phyloP scores from a whole-genome alignment of 2,329 filamentous ascomycete species.

The Pseudogymnoascus sp. region DNA sequence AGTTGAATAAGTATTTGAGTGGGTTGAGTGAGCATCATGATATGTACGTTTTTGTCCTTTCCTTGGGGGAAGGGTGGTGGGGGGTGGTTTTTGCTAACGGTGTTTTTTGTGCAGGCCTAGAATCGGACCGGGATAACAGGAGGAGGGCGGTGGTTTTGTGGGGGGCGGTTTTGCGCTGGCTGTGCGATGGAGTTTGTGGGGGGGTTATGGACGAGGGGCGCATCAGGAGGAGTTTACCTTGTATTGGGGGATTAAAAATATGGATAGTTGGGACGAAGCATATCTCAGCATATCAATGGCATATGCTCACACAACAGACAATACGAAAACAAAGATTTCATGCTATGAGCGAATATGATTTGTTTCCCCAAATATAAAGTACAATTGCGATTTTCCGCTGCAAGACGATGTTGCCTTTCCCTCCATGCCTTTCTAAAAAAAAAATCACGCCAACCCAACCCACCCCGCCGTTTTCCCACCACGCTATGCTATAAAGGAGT shows the following conservation, averaged over 20 bases:
- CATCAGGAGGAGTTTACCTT: not conserved
- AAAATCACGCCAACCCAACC: not conserved
- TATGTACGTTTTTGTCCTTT: constrained; percentile 49
- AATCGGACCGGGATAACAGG: constrained; percentile 47
- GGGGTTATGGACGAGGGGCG: not conserved
- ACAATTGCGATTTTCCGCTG: not conserved
- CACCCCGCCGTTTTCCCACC: not conserved
- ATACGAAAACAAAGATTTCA: not conserved
- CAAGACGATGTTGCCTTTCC: not conserved
- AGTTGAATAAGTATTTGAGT: constrained; percentile 88
- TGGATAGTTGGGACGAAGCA: not conserved
- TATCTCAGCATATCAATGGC: not conserved
- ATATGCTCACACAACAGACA: not conserved
- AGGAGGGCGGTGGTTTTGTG: not conserved
- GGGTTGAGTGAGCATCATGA: constrained; percentile 95
- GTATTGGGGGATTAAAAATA: not conserved
- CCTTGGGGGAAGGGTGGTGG: not conserved
- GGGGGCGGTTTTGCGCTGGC: not conserved
- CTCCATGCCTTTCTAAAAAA: not conserved
- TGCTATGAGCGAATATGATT: not conserved
- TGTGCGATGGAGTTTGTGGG: not conserved
- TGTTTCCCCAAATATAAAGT: not conserved
- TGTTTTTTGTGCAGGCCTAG: constrained; percentile 33
- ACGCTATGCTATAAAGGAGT: constrained; percentile 2
- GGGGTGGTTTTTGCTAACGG: constrained; percentile 8